Evolutionary conservation across 306 rosid genomes (phyloP).

Genomic region (Geum urbanum): DNA sequence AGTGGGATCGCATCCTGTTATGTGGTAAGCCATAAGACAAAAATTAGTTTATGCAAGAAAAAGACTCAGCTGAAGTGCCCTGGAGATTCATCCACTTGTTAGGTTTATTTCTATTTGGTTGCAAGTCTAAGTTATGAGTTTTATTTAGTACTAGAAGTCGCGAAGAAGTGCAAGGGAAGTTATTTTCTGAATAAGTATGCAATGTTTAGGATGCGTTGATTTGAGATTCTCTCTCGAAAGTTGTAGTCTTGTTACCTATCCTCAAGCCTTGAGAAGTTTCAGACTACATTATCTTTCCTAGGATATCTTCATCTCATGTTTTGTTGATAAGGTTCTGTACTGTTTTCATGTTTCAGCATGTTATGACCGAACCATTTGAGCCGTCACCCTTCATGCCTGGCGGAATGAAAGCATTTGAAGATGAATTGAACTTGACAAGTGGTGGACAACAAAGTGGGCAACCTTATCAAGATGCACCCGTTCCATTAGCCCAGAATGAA

Average conservation of each 20-base stretch:
- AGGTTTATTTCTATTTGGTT: not conserved
- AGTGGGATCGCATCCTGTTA: not conserved
- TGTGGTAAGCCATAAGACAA: not conserved
- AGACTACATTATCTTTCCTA: not conserved
- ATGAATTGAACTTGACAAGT: conserved; percentile 46
- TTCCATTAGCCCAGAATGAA: conserved; percentile 47
- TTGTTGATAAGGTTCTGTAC: conserved; percentile 22
- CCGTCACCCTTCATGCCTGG: conserved; percentile 90
- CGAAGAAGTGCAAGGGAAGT: not conserved
- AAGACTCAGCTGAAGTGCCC: not conserved
- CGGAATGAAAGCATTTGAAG: conserved; percentile 56
- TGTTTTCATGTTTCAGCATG: conserved; percentile 57
- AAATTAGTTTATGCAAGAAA: not conserved
- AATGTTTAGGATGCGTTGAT: not conserved
- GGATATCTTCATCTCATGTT: not conserved
- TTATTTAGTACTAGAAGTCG: not conserved
- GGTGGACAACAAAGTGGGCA: conserved; percentile 55
- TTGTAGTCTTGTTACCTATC: not conserved
- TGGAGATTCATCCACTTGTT: not conserved
- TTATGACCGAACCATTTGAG: conserved; percentile 79
- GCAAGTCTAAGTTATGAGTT: not conserved
- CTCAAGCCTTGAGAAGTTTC: not conserved
- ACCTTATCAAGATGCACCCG: conserved; percentile 48
- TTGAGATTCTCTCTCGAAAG: not conserved
- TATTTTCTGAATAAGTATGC: not conserved